phyloP scores from a whole-genome alignment of 129 eudicot species.

The Solidago caesia region DNA sequence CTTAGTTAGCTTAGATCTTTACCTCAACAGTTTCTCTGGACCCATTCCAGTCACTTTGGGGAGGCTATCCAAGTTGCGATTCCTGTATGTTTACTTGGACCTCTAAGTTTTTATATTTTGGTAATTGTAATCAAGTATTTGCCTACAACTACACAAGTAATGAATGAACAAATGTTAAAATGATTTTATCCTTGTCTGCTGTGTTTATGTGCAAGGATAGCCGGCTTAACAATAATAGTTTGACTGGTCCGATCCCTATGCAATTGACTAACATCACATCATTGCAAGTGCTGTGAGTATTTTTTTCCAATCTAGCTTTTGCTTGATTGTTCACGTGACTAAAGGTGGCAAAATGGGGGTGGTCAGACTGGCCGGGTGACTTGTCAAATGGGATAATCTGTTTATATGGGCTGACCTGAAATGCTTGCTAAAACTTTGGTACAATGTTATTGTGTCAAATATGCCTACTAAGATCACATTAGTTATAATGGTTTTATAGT shows the following conservation, averaged over 20 bases:
- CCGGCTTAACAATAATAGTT: conserved; percentile 88
- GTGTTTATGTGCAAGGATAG: conserved; percentile 56
- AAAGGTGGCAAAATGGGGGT: background rate
- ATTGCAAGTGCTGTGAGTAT: conserved; percentile 86
- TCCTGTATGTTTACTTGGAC: conserved; percentile 52
- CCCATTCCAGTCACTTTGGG: conserved; percentile 84
- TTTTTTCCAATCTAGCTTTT: background rate
- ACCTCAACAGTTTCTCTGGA: conserved; percentile 76
- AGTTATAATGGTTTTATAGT: background rate
- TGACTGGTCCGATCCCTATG: conserved; percentile 78
- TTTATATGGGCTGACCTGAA: background rate
- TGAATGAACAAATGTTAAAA: background rate
- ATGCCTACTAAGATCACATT: background rate
- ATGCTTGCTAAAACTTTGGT: background rate
- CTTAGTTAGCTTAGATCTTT: conserved; percentile 91
- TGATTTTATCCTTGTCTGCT: background rate
- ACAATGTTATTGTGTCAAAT: background rate
- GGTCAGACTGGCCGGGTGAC: background rate
- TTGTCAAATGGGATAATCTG: background rate
- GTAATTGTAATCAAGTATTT: background rate
- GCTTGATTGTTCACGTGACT: background rate
- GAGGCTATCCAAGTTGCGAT: conserved; percentile 66
- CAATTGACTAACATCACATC: conserved; percentile 74
- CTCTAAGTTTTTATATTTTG: background rate
- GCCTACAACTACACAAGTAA: background rate